A percentile compares a stretch with the other conserved stretches of the same genome.
phyloP scores from a whole-genome alignment of 1,284 basidiomycete species.

The Termitomyces sp. region DNA sequence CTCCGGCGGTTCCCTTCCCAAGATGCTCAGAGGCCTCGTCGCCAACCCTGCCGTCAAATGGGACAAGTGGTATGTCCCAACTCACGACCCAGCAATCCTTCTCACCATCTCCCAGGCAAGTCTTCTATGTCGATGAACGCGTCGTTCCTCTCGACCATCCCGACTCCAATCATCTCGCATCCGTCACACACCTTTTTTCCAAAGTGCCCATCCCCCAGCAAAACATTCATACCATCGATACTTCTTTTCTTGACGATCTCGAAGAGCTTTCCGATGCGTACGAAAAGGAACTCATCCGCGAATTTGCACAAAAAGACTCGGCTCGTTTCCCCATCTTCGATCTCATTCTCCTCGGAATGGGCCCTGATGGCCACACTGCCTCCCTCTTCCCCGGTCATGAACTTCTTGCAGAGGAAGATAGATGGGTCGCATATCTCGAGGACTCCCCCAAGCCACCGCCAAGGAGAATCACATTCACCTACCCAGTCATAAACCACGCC shows the following conservation, averaged over 20 bases:
- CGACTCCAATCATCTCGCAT: slow-evolving; percentile 88
- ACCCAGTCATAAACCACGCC: slow-evolving; percentile 92
- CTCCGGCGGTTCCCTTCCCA: slow-evolving; percentile 90
- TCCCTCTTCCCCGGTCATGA: slow-evolving; percentile 93
- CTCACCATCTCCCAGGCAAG: slow-evolving; percentile 62
- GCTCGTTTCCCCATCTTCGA: slow-evolving; percentile 95
- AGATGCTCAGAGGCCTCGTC: slow-evolving; percentile 76
- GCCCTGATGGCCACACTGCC: slow-evolving; percentile 94
- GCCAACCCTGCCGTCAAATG: slow-evolving; percentile 77
- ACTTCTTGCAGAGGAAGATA: slow-evolving; percentile 78
- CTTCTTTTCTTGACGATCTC: slow-evolving; percentile 66
- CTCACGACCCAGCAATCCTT: not conserved
- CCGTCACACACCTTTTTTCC: slow-evolving; percentile 73
- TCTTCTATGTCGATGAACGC: slow-evolving; percentile 98
- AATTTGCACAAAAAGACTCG: slow-evolving; percentile 87
- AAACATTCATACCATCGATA: slow-evolving; percentile 87
- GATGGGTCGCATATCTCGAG: slow-evolving; percentile 92
- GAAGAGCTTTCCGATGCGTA: slow-evolving; percentile 91
- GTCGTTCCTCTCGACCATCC: slow-evolving; percentile 89
- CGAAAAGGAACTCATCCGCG: slow-evolving; percentile 86
- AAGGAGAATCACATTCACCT: slow-evolving; percentile 86
- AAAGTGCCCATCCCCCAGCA: slow-evolving; percentile 75
- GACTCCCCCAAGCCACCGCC: slow-evolving; percentile 95
- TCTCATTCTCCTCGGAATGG: slow-evolving; percentile 90
- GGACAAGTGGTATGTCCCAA: slow-evolving; percentile 81